These are phyloP conservation scores for Candida morakotiae DNA, from an alignment of 805 yeast genomes.

Conservation along the genomic window DNA sequence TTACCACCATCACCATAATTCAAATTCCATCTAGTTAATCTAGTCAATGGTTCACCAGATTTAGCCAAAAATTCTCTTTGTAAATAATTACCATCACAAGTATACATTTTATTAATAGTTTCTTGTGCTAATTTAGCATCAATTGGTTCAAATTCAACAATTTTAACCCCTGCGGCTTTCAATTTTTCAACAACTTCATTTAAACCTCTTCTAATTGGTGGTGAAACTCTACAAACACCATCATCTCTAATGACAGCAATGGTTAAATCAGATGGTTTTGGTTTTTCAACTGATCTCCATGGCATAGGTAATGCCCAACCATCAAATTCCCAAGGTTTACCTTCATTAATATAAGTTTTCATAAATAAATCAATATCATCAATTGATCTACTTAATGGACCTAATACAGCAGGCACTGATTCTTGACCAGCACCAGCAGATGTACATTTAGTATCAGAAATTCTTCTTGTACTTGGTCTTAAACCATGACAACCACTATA, in stretches of 20 bases:
- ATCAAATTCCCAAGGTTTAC: conserved; percentile 60
- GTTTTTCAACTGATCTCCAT: conserved; percentile 46
- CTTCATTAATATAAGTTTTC: conserved; percentile 56
- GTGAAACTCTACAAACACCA: conserved; percentile 62
- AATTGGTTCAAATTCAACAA: conserved; percentile 56
- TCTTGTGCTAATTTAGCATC: conserved; percentile 56
- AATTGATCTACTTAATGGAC: conserved; percentile 62
- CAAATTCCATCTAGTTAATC: conserved; percentile 60
- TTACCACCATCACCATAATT: conserved; percentile 56
- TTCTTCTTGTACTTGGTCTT: conserved; percentile 38
- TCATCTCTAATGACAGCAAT: conserved; percentile 64
- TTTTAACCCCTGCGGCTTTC: conserved; percentile 53
- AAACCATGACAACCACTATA: conserved; percentile 38
- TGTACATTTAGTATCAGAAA: conserved; percentile 34
- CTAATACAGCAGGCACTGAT: conserved; percentile 60
- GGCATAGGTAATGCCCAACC: conserved; percentile 45
- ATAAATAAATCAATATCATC: conserved; percentile 69
- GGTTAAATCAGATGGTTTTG: conserved; percentile 43
- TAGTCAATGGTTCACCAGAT: conserved; percentile 68
- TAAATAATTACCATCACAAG: conserved; percentile 63
- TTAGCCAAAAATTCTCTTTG: conserved; percentile 48
- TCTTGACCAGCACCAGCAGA: conserved; percentile 50
- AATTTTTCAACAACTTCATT: conserved; percentile 51
- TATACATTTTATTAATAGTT: conserved; percentile 53
- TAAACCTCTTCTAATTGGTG: conserved; percentile 59